Base-by-base conservation (phyloP, 495 filamentous ascomycete genomes). In the Rostrohypoxylon terebratum region DNA sequence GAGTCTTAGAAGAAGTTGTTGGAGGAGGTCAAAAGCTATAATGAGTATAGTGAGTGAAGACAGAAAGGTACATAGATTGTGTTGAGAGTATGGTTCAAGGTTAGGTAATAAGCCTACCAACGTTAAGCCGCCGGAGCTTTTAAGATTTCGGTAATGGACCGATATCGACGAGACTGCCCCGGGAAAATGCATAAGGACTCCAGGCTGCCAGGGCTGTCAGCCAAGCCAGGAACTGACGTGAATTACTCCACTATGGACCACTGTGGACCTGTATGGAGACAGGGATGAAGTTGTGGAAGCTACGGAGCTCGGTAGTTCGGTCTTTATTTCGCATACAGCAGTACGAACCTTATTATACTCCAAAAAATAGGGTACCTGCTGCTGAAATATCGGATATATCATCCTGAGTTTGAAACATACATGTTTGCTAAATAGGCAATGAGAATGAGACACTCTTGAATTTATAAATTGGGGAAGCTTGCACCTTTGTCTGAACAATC, bases 161-260 rank as follows among this genome's bases (percentile, higher is more conserved):
- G 47, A 47, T 20, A 31, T 40, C 57, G 36, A 45, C 40, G 61
- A 58, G 48, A 65, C 58, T 34, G 14, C 64, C 65, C 70, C 45
- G 59, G 60, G 48, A 72, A 66, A 73, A 73, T 65, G 70, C 64
- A 61, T 21, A 63, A 68, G 48, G n/a, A n/a, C n/a, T n/a, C n/a
- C n/a, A n/a, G n/a, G n/a, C n/a, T n/a, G n/a, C n/a, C n/a, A n/a
- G n/a, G 54, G 21, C 48, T 69, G 71, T 66, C 28, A 66, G 71
- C 66, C 66, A 74, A 74, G 71, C 58, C 62, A 66, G 62, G 71
- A 25, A 65, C 58, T 67, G 69, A 66, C 36, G 57, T 59, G 42
- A 44, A 36, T 42, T 34, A 31, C 63, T 31, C 51, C 69, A 67
- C 50, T 42, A 28, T 28, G 28, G 28, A 28, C 3, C 28, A 67